Percentiles rank a stretch among this genome's conserved stretches.
Evolutionary conservation across 176 grass and related monocot species (phyloP).

Genomic region (Chloris gayana): DNA sequence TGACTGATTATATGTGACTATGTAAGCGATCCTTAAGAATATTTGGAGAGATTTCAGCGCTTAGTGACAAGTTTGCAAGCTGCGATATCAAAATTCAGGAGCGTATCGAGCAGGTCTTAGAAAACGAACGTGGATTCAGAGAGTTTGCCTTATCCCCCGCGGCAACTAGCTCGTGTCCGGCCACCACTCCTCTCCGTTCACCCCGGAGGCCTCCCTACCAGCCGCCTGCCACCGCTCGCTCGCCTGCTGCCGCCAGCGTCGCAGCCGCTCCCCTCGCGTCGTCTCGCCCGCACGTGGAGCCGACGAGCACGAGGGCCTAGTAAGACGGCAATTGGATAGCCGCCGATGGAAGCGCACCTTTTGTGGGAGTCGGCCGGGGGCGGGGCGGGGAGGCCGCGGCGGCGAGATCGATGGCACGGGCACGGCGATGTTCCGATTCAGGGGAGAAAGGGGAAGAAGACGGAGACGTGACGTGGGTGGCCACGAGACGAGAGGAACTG

Average conservation of each 20-base stretch:
- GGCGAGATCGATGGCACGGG: neutral
- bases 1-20: neutral
- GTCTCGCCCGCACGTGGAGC: neutral
- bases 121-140: neutral
- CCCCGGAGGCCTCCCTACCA: neutral
- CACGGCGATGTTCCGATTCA: neutral
- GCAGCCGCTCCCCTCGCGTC: neutral
- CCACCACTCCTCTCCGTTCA: neutral
- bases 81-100: neutral
- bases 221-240: neutral
- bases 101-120: neutral
- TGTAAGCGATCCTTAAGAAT: neutral
- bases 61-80: neutral
- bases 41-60: neutral
- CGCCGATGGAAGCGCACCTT: neutral
- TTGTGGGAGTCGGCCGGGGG: neutral
- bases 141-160: neutral
- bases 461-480: neutral
- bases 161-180: neutral
- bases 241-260: neutral
- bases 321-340: neutral
- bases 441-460: neutral
- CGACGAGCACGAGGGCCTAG: neutral
- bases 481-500: neutral
- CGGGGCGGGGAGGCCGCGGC: neutral